These are phyloP conservation scores for Cairneyella variabilis DNA, from an alignment of 495 filamentous ascomycete genomes.

Conservation along the genomic window DNA sequence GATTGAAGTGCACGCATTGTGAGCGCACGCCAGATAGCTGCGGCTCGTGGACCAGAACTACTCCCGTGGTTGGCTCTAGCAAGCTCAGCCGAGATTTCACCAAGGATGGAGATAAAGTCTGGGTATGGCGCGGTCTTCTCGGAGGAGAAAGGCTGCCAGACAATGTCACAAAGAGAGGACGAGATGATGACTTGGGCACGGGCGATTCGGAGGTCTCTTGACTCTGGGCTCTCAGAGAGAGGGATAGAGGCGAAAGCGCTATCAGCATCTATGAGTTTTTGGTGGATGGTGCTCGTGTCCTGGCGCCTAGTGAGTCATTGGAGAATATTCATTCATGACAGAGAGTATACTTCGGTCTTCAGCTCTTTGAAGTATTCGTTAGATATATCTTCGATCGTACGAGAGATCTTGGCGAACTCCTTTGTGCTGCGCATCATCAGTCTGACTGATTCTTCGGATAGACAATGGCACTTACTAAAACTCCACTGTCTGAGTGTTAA, in stretches of 20 bases:
- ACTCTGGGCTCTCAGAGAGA: constrained; percentile 12
- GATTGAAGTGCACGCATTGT: constrained; percentile 16
- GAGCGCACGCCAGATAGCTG: constrained; percentile 13
- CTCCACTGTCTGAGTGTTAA: constrained; percentile 4
- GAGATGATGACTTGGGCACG: constrained; percentile 17
- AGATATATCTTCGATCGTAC: constrained; percentile 8
- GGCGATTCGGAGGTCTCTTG: constrained; percentile 14
- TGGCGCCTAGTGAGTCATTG: constrained; percentile 1
- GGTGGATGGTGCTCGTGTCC: constrained; percentile 10
- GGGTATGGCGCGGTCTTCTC: constrained; percentile 4
- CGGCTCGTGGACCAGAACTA: constrained; percentile 1
- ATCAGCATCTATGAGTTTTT: constrained; percentile 12
- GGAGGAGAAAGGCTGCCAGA: constrained; percentile 23
- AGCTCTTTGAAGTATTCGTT: constrained; percentile 12
- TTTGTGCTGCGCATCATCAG: constrained; percentile 5
- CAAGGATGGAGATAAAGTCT: constrained; percentile 3
- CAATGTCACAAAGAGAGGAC: constrained; percentile 1
- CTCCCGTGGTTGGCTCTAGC: constrained; percentile 4
- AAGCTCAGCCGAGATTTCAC: constrained; percentile 8
- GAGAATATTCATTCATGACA: background rate
- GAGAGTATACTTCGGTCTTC: constrained; percentile 9
- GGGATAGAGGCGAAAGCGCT: constrained; percentile 12
- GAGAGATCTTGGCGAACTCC: constrained; percentile 15
- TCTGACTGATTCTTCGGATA: constrained; percentile 3
- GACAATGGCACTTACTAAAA: constrained; percentile 19